Base-by-base conservation (phyloP, 2,329 filamentous ascomycete genomes). In the Phaeomoniella chlamydospora region DNA sequence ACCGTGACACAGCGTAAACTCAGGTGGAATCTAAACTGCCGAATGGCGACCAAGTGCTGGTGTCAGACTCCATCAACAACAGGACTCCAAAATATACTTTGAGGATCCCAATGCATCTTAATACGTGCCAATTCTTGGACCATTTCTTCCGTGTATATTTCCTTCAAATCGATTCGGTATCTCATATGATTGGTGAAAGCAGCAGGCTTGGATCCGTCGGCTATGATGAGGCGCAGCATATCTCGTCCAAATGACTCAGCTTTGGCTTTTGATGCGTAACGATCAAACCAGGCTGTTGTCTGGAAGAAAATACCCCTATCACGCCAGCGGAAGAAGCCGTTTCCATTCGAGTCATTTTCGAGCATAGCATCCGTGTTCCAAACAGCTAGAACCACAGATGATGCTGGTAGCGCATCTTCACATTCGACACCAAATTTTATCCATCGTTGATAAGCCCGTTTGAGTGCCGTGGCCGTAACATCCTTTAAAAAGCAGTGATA, bases 361-460 rank as follows among this genome's bases (percentile, higher is more conserved):
- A 13, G 12, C 9, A 35, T 17, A 5, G 11, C 36, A n/a, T 18
- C 15, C 3, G 36, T 35, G 14, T 33, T 35, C 36, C 36, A 38
- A n/a, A 15, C 14, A 13, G 18, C 31, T 16, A 38, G 29, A 14
- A 38, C 31, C 12, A 17, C 18, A 17, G 22, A 34, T 9, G 30
- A 18, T 15, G 15, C 31, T 6, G 36, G 15, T 11, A 39, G 33
- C 2, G 45, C 45, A 18, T 51, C 48, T 0, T 39, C 17, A 6
- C 45, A 35, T 1, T 44, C 35, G 1, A 43, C 37, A 0, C 51
- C 52, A 12, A 43, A 44, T 2, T 41, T 15, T 2, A 41, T 13
- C 49, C 51, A 59, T 1, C 37, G 30, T 0, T 45, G 30, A 29
- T 52, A 57, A 1, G 34, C 42, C 0, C 17, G 18, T 6, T 34